These are phyloP conservation scores for Spongospora subterranea DNA, from an alignment of 208 protist species.

Conservation along the genomic window DNA sequence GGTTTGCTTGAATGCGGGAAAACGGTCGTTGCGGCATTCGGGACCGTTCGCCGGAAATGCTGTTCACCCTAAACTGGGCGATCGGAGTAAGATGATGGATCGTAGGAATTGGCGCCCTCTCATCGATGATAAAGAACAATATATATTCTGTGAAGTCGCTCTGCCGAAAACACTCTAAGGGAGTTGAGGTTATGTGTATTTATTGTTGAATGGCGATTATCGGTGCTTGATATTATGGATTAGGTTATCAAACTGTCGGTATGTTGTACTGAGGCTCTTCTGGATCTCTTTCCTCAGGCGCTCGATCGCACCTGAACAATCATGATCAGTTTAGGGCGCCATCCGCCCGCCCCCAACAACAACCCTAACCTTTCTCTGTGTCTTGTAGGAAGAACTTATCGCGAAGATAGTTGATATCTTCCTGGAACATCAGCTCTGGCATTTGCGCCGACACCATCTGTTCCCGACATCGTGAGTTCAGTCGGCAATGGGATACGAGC, in stretches of 20 bases:
- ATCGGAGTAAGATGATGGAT: no score
- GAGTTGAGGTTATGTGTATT: no score
- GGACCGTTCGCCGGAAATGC: no score
- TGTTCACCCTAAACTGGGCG: no score
- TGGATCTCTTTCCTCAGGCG: conserved; percentile 35
- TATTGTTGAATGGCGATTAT: no score
- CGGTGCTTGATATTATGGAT: conserved; percentile 47
- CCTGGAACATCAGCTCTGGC: conserved; percentile 49
- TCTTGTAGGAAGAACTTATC: conserved; percentile 57
- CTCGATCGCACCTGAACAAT: background rate
- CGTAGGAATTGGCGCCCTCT: no score
- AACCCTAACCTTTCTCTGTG: conserved; percentile 29
- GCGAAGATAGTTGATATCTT: conserved; percentile 59
- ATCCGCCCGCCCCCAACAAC: no score
- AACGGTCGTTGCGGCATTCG: no score
- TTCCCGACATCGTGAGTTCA: background rate
- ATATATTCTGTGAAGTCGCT: no score
- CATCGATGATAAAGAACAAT: no score
- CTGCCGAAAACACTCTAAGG: no score
- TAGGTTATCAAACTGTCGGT: conserved; percentile 54
- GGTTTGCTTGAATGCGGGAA: no score
- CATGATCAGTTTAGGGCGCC: background rate
- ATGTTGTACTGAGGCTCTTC: conserved; percentile 56
- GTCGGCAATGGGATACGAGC: background rate
- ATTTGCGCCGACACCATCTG: conserved; percentile 52